Percentiles rank a stretch among this genome's conserved stretches.
Evolutionary conservation across 495 filamentous ascomycete genomes (phyloP).

Genomic region (Parathielavia hyrcaniae): DNA sequence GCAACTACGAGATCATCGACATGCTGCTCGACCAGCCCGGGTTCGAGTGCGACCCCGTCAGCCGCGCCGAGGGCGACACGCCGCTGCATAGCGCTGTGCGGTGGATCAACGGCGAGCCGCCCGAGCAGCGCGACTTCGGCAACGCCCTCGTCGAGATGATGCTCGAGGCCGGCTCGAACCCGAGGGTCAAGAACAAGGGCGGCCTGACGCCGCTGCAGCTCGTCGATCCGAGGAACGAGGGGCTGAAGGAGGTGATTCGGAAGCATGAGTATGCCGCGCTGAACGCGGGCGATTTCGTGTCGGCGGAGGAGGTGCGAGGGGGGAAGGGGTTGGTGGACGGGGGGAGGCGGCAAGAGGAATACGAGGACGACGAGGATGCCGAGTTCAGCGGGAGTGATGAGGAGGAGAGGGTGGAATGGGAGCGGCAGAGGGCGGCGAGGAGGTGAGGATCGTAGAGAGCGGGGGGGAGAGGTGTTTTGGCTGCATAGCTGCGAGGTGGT

Average conservation of each 20-base stretch:
- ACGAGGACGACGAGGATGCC: constrained; percentile 42
- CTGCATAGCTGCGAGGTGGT: constrained; percentile 2
- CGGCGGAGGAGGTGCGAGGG: constrained; percentile 30
- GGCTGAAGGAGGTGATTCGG: constrained; percentile 60
- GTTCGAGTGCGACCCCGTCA: constrained; percentile 88
- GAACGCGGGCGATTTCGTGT: constrained; percentile 47
- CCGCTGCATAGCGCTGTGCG: constrained; percentile 84
- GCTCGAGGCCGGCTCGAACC: constrained; percentile 70
- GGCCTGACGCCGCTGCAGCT: constrained; percentile 62
- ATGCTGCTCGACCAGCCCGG: constrained; percentile 85
- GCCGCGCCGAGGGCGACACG: constrained; percentile 75
- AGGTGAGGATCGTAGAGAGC: constrained; percentile 20
- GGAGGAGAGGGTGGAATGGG: constrained; percentile 48
- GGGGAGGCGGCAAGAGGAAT: constrained; percentile 10
- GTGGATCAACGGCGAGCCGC: constrained; percentile 62
- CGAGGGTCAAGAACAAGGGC: constrained; percentile 56
- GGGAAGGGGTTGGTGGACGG: constrained; percentile 1
- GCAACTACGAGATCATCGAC: constrained; percentile 91
- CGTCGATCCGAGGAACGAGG: constrained; percentile 64
- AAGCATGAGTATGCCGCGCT: constrained; percentile 66
- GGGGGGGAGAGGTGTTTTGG: not conserved
- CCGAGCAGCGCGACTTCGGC: constrained; percentile 57
- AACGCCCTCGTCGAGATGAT: constrained; percentile 75
- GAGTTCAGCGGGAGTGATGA: constrained; percentile 51
- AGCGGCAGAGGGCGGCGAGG: constrained; percentile 40